These are phyloP conservation scores for Kodamaea lidongshanica DNA, from an alignment of 805 yeast genomes.

Conservation along the genomic window DNA sequence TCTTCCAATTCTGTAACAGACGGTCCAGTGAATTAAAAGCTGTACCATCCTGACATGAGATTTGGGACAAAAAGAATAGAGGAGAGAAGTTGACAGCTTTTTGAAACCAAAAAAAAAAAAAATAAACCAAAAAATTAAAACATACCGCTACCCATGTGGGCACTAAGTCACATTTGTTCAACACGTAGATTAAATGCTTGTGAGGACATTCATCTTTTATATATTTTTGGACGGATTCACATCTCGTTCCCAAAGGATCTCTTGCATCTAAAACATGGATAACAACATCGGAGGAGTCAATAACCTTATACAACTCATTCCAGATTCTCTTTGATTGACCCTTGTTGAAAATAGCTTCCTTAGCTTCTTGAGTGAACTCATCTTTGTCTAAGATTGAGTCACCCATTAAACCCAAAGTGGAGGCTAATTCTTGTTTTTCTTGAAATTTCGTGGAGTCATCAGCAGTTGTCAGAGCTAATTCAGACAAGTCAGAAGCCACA, in stretches of 20 bases:
- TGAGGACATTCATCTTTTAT: slow-evolving; percentile 93
- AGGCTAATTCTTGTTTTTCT: slow-evolving; percentile 70
- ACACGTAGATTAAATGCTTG: slow-evolving; percentile 87
- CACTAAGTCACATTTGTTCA: slow-evolving; percentile 96
- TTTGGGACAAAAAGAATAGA: slow-evolving; percentile 47
- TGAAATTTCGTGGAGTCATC: slow-evolving; percentile 53
- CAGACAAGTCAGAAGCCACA: slow-evolving; percentile 73
- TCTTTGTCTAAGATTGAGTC: slow-evolving; percentile 54
- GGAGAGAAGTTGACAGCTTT: neutral
- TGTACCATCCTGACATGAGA: slow-evolving; percentile 71
- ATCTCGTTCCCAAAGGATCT: slow-evolving; percentile 94
- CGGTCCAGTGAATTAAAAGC: slow-evolving; percentile 38
- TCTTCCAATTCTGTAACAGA: slow-evolving; percentile 99
- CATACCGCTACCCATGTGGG: slow-evolving; percentile 99
- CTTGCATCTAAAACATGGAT: slow-evolving; percentile 96
- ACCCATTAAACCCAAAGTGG: slow-evolving; percentile 79
- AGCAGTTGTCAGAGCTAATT: slow-evolving; percentile 56
- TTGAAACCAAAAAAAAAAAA: slow-evolving; percentile 2
- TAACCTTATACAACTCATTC: slow-evolving; percentile 95
- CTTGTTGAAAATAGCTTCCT: slow-evolving; percentile 90
- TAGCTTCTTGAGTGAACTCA: slow-evolving; percentile 84
- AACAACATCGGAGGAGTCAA: slow-evolving; percentile 95
- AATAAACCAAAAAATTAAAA: slow-evolving; percentile 25
- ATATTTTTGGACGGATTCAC: slow-evolving; percentile 88
- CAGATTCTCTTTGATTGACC: slow-evolving; percentile 98